Base-by-base conservation (phyloP, 495 filamentous ascomycete genomes). In the Rhypophila decipiens region DNA sequence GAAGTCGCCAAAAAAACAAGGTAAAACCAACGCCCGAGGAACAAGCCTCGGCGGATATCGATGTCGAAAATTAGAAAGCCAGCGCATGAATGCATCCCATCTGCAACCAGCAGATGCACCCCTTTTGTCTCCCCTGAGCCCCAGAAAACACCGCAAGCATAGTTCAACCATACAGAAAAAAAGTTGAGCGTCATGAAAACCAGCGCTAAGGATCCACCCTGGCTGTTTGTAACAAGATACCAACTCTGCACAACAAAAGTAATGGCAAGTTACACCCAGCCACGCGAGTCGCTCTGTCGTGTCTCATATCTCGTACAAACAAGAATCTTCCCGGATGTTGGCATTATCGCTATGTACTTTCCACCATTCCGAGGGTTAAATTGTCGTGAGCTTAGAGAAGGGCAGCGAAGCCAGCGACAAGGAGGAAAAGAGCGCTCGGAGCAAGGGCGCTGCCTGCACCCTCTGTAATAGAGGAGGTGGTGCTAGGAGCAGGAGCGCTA, bases 271-370 rank as follows among this genome's bases (percentile, higher is more conserved):
- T 15, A 17, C 17, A 42, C 36, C 40, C 39, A 42, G 23, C 43
- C 36, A 35, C 38, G 56, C 46, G 44, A 45, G 46, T 52, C 40
- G 42, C 41, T 51, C 49, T 50, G 56, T 64, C 61, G 59, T 65
- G 44, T 62, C 59, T 64, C 61, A 54, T 64, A 42, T 64, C 59
- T 65, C 61, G 57, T 65, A 51, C 43, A 61, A 56, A 52, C 56
- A 46, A 42, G 24, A 23, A 50, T 45, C 39, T 33, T 47, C 44
- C 39, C 33, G 42, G 38, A 42, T 20, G 27, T 47, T 31, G 44
- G 42, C 47, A 42, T 49, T 13, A 22, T 24, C 20, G 44, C 31
- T 9, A 34, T 39, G 40, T 29, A 29, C 39, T n/a, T 42, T 20
- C 35, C 19, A 37, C 27, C 40, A 35, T 51, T 40, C 53, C 46